Percentiles rank a stretch among this genome's conserved stretches.
These are phyloP conservation scores for Metschnikowia matae DNA, from an alignment of 805 yeast genomes.

Conservation along the genomic window DNA sequence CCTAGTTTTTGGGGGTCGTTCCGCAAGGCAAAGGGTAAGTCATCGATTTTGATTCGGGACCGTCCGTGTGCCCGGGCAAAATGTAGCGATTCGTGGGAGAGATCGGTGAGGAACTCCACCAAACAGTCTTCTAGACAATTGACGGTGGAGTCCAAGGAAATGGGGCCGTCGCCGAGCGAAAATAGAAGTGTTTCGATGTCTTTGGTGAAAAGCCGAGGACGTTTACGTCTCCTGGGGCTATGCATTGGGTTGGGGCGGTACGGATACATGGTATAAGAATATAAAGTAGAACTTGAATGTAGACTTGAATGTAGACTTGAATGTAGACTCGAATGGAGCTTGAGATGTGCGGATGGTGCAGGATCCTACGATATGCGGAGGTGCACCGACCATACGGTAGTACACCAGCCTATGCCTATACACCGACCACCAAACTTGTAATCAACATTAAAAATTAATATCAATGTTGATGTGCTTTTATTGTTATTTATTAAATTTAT, in stretches of 20 bases:
- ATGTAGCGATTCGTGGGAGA: slow-evolving; percentile 29
- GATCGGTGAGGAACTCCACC: slow-evolving; percentile 33
- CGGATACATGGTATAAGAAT: slow-evolving; percentile 7
- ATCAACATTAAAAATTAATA: too few species aligned
- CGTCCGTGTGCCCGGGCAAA: slow-evolving; percentile 39
- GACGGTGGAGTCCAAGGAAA: slow-evolving; percentile 35
- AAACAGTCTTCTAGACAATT: slow-evolving; percentile 38
- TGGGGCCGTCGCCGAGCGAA: slow-evolving; percentile 41
- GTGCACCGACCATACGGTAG: too few species aligned
- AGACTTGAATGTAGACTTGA: too few species aligned
- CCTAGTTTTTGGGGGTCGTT: slow-evolving; percentile 42
- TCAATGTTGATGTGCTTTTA: too few species aligned
- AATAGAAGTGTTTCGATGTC: slow-evolving; percentile 41
- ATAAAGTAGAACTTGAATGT: background rate
- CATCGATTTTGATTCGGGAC: slow-evolving; percentile 38
- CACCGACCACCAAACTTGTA: too few species aligned
- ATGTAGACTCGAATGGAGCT: background rate
- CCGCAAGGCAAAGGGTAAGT: slow-evolving; percentile 37
- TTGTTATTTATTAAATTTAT: too few species aligned
- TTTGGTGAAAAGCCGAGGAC: slow-evolving; percentile 36
- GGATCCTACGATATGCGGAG: background rate
- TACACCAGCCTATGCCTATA: too few species aligned
- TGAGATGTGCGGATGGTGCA: background rate
- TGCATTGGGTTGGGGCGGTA: slow-evolving; percentile 9
- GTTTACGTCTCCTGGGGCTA: slow-evolving; percentile 20